Conservation (phyloP, 495 filamentous ascomycete genomes). For the Chaetomidium leptoderma region DNA sequence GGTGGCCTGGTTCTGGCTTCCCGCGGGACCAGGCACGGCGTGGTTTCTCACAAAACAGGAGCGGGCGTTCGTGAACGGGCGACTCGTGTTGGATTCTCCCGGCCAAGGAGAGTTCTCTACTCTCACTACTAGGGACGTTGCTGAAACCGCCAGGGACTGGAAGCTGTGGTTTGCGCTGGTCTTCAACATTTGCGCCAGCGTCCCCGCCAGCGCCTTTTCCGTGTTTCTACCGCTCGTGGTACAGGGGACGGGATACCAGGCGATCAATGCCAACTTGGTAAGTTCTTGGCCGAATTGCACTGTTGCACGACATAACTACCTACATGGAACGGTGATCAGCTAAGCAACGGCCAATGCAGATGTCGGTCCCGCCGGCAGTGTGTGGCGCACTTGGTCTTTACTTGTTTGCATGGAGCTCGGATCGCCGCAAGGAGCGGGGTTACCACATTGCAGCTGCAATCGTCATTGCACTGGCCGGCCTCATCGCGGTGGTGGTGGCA, state of each 20-base stretch:
- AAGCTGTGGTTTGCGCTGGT: not conserved
- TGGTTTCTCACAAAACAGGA: not conserved
- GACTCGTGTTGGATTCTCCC: not conserved
- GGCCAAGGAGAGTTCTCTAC: not conserved
- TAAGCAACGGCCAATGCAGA: conserved; percentile 17
- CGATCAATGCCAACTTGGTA: not conserved
- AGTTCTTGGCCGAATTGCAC: not conserved
- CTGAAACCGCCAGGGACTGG: not conserved
- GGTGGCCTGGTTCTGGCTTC: not conserved
- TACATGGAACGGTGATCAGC: not conserved
- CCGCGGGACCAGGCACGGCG: not conserved
- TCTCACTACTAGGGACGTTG: not conserved
- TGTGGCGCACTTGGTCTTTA: conserved; percentile 44
- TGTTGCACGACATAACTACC: too few relatives aligned
- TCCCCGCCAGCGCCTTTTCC: not conserved
- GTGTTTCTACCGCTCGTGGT: not conserved
- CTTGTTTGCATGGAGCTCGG: conserved; percentile 28
- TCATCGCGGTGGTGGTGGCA: conserved; percentile 42
- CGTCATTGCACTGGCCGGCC: conserved; percentile 41
- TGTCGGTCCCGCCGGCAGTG: conserved; percentile 54
- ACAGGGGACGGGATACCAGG: not conserved
- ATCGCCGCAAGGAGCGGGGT: conserved; percentile 37
- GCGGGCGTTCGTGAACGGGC: not conserved
- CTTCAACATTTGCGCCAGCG: not conserved
- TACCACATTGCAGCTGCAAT: conserved; percentile 49